Conservation (phyloP, 2,329 filamentous ascomycete genomes). For the Cladosporium austrohemisphaericum region DNA sequence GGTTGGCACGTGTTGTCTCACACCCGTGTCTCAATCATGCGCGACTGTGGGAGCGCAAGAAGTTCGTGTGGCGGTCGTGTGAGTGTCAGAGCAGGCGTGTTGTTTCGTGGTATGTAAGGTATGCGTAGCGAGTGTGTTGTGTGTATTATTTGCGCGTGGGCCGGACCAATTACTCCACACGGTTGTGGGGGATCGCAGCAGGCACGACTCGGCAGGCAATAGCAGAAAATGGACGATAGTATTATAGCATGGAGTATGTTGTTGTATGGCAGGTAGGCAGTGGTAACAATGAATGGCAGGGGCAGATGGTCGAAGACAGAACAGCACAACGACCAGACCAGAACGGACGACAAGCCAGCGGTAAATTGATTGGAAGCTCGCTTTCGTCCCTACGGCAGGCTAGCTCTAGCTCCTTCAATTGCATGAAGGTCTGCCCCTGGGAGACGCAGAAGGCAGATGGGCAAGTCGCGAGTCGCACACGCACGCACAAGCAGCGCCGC, state of each 20-base stretch:
- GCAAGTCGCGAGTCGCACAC: background rate
- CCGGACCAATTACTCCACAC: conserved; percentile 6
- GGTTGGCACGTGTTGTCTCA: conserved; percentile 12
- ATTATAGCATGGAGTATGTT: no score
- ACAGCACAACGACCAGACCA: background rate
- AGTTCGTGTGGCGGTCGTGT: background rate
- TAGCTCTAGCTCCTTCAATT: background rate
- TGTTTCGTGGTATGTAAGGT: no score
- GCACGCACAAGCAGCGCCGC: background rate
- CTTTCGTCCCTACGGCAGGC: background rate
- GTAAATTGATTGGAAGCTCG: conserved; percentile 1
- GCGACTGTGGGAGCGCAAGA: background rate
- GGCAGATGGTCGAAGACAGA: background rate
- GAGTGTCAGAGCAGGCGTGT: background rate
- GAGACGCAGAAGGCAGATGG: background rate
- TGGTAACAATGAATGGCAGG: background rate
- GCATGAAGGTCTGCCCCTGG: conserved; percentile 5
- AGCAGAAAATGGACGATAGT: background rate
- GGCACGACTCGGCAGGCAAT: background rate
- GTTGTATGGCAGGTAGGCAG: no score
- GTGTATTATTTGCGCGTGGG: conserved; percentile 8
- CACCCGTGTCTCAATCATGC: conserved; percentile 9
- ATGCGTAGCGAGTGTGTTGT: no score
- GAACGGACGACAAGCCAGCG: background rate
- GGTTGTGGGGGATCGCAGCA: conserved; percentile 6